Evolutionary conservation across 2,329 filamentous ascomycete genomes (phyloP).

Genomic region (Colletotrichum sp.): DNA sequence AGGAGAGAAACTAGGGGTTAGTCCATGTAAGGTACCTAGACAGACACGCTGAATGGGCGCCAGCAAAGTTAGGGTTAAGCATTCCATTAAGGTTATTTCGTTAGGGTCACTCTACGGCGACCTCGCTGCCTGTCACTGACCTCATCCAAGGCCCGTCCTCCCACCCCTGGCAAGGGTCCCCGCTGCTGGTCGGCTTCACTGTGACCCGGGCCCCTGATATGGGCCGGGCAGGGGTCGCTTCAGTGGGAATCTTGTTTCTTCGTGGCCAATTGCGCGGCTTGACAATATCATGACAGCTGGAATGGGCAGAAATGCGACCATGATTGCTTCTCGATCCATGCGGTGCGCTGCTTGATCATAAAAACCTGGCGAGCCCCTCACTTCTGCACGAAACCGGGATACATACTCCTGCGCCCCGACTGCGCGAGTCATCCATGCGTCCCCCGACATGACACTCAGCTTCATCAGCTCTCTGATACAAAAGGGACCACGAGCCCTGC

Average conservation of each 20-base stretch:
- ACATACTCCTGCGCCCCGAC: background rate
- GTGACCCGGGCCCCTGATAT: constrained; percentile 4
- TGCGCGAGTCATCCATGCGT: background rate
- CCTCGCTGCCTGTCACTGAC: background rate
- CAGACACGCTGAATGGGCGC: background rate
- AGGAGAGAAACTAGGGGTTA: background rate
- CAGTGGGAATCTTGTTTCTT: background rate
- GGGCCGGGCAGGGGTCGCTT: background rate
- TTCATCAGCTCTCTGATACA: background rate
- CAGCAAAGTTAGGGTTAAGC: constrained; percentile 14
- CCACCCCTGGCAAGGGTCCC: background rate
- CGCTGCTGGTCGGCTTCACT: background rate
- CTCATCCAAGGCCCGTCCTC: background rate
- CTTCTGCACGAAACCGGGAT: background rate
- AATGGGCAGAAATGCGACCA: background rate
- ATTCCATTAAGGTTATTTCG: constrained; percentile 14
- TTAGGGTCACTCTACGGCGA: background rate
- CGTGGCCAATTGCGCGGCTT: background rate
- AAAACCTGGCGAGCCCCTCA: background rate
- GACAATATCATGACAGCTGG: background rate
- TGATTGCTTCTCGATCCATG: background rate
- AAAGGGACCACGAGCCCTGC: background rate
- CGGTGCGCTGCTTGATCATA: background rate
- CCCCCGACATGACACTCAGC: background rate
- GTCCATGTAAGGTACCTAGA: too few relatives aligned